Evolutionary conservation across 495 filamentous ascomycete genomes (phyloP).

Genomic region (Trichoderma gamsii): DNA sequence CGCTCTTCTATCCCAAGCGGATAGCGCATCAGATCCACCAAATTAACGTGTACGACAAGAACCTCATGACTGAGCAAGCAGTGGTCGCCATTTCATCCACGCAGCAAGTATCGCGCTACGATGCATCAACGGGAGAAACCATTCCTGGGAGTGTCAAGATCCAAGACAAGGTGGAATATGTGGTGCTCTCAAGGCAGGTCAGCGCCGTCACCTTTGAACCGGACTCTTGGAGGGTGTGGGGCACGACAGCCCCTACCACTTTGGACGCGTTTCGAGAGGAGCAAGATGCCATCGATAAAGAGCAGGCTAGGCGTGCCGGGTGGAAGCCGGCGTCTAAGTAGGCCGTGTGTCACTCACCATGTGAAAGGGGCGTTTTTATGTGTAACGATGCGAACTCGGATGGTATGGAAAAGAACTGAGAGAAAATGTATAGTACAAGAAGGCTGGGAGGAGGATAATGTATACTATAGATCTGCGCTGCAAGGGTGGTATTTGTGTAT

Average conservation of each 20-base stretch:
- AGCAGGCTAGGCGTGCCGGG: conserved; percentile 9
- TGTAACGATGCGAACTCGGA: background rate
- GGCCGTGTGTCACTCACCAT: background rate
- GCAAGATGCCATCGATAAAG: background rate
- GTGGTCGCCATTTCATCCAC: conserved; percentile 63
- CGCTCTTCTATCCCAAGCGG: conserved; percentile 45
- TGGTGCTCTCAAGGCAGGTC: conserved; percentile 15
- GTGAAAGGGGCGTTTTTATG: background rate
- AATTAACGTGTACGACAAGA: conserved; percentile 32
- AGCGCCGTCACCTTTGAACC: background rate
- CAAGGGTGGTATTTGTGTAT: too few relatives aligned
- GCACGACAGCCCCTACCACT: conserved; percentile 2
- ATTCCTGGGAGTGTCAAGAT: conserved; percentile 43
- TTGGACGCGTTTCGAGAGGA: background rate
- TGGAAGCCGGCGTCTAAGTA: conserved; percentile 10
- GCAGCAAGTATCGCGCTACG: conserved; percentile 52
- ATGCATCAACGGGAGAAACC: conserved; percentile 25
- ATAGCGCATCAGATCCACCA: conserved; percentile 52
- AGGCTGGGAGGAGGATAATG: background rate
- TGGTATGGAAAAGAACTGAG: background rate
- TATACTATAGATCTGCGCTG: background rate
- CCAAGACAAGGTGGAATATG: conserved; percentile 15
- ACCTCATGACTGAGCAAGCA: conserved; percentile 54
- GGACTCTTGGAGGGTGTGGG: conserved; percentile 13
- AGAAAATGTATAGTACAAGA: background rate